phyloP scores from a whole-genome alignment of 1,284 basidiomycete genomes.

The Trametes pubescens region DNA sequence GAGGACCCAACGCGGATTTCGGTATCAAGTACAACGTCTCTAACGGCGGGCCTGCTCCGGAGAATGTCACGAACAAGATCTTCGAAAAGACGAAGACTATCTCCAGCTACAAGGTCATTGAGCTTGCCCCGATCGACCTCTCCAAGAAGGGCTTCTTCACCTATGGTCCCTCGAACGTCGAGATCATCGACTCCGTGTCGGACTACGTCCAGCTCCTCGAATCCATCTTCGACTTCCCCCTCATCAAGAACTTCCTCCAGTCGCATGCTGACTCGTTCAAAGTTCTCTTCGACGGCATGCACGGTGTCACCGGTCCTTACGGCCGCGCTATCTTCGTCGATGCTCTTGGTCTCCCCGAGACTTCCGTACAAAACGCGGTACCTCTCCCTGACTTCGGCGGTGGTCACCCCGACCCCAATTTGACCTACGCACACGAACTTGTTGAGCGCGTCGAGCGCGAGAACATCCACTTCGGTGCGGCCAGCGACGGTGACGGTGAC shows the following conservation, averaged over 20 bases:
- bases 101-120: constrained; percentile 85
- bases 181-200: constrained; percentile 93
- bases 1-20: constrained; percentile 97
- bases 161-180: constrained; percentile 87
- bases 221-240: constrained; percentile 93
- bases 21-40: constrained; percentile 99
- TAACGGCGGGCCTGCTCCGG: constrained; percentile 97
- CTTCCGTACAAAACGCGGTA: constrained; percentile 90
- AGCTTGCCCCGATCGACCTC: constrained; percentile 74
- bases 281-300: constrained; percentile 95
- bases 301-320: constrained; percentile 98
- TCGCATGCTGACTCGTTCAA: constrained; percentile 74
- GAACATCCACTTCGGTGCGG: constrained; percentile 93
- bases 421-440: constrained; percentile 96
- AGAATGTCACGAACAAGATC: constrained; percentile 94
- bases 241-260: constrained; percentile 92
- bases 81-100: constrained; percentile 92
- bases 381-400: constrained; percentile 96
- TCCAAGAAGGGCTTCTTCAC: constrained; percentile 82
- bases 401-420: constrained; percentile 97
- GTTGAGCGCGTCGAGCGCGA: constrained; percentile 92
- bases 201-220: constrained; percentile 90
- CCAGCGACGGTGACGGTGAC: constrained; percentile 97
- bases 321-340: constrained; percentile 90
- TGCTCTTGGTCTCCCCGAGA: constrained; percentile 81